Conservation (phyloP, 1,284 basidiomycete species). For the Sanghuangporus baumii region DNA sequence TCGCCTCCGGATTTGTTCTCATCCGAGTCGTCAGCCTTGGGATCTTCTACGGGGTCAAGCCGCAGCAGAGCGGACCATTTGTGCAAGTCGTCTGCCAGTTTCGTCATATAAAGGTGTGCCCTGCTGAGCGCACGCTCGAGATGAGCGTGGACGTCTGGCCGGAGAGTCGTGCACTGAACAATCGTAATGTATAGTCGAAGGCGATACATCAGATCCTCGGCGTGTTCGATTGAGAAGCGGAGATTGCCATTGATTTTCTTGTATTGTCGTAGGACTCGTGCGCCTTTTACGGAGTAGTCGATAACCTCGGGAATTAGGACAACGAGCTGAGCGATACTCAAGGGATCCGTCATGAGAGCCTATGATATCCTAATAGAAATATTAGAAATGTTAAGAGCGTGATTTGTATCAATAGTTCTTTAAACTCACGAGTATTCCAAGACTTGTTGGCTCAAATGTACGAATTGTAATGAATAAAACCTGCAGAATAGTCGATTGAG, state of each 20-base stretch:
- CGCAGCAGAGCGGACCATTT: not conserved
- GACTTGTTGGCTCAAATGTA: too few relatives aligned
- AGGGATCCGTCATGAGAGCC: not conserved
- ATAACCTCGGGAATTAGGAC: not conserved
- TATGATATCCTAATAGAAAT: too few relatives aligned
- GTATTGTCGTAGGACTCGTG: not conserved
- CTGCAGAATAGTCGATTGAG: too few relatives aligned
- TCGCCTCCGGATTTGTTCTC: too few relatives aligned
- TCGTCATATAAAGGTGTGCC: not conserved
- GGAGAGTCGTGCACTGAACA: not conserved
- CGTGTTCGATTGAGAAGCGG: not conserved
- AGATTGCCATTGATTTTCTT: not conserved
- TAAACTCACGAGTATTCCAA: too few relatives aligned
- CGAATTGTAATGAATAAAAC: too few relatives aligned
- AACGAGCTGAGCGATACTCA: not conserved
- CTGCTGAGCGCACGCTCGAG: not conserved
- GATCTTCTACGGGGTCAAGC: not conserved
- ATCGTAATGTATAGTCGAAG: not conserved
- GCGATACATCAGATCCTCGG: not conserved
- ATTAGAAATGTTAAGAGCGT: too few relatives aligned
- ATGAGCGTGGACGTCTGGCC: not conserved
- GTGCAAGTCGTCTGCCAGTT: not conserved
- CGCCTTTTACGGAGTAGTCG: not conserved
- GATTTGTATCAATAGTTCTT: too few relatives aligned
- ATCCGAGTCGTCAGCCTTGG: too few relatives aligned